Conservation (phyloP, 2,329 filamentous ascomycete genomes). For the Tetracladium maxilliforme region DNA sequence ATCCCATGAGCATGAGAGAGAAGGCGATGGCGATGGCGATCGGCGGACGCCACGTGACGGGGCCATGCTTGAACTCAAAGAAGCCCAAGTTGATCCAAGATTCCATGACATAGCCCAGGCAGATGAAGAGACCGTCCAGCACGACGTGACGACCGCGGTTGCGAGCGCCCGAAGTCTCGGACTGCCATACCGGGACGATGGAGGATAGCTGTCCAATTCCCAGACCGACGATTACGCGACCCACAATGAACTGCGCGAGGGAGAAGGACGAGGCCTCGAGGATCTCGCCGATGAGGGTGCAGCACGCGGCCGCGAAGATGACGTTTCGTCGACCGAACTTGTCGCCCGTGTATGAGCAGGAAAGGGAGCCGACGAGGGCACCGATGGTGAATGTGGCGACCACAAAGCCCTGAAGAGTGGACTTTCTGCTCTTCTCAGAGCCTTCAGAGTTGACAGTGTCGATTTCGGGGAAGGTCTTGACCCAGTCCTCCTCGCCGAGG, state of each 20-base stretch:
- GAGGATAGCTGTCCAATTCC: slow-evolving; percentile 22
- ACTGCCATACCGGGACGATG: slow-evolving; percentile 24
- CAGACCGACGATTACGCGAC: slow-evolving; percentile 22
- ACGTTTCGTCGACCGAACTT: slow-evolving; percentile 22
- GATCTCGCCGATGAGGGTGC: slow-evolving; percentile 25
- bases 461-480: slow-evolving; percentile 21
- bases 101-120: slow-evolving; percentile 20
- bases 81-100: slow-evolving; percentile 31
- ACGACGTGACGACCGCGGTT: slow-evolving; percentile 27
- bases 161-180: slow-evolving; percentile 20
- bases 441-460: slow-evolving; percentile 19
- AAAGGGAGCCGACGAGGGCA: slow-evolving; percentile 19
- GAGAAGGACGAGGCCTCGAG: slow-evolving; percentile 22
- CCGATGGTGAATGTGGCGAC: slow-evolving; percentile 21
- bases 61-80: slow-evolving; percentile 13
- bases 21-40: slow-evolving; percentile 18
- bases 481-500: slow-evolving; percentile 7
- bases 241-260: slow-evolving; percentile 24
- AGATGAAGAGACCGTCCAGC: slow-evolving; percentile 19
- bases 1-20: slow-evolving; percentile 16
- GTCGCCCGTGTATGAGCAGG: slow-evolving; percentile 21
- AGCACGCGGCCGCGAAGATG: slow-evolving; percentile 21
- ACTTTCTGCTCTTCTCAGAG: slow-evolving; percentile 13
- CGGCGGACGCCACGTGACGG: slow-evolving; percentile 18
- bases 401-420: slow-evolving; percentile 21